A percentile compares a stretch with the other conserved stretches of the same genome.
phyloP scores from a whole-genome alignment of 345 rosid species.

The Garcia nutans region DNA sequence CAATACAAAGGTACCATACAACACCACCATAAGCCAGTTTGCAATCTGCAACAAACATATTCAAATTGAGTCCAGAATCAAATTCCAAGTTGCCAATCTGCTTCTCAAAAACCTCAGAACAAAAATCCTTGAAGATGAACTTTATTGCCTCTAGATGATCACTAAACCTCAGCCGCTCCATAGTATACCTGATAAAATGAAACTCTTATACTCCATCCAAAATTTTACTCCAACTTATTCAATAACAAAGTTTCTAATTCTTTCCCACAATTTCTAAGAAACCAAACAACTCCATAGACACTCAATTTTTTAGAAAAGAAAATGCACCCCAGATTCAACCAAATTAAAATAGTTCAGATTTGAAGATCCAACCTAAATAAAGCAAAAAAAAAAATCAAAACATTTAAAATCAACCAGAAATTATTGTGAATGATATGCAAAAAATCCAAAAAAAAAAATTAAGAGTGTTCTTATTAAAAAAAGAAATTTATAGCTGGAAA shows the following conservation, averaged over 20 bases:
- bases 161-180: constrained; percentile 88
- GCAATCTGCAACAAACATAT: background rate
- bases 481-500: background rate
- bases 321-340: no score
- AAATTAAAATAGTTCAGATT: background rate
- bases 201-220: no score
- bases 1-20: constrained; percentile 95
- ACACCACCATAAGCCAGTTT: constrained; percentile 9
- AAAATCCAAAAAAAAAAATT: background rate
- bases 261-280: no score
- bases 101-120: constrained; percentile 97
- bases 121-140: constrained; percentile 97
- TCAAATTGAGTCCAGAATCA: background rate
- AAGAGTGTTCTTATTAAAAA: background rate
- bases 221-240: no score
- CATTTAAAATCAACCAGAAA: background rate
- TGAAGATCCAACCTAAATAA: constrained; percentile 4
- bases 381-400: background rate
- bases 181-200: no score
- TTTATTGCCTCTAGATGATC: constrained; percentile 97
- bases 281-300: no score
- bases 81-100: constrained; percentile 73
- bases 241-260: no score
- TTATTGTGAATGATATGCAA: background rate
- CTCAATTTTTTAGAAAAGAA: no score